Evolutionary conservation across 1,139 yeast genomes (phyloP).

Genomic region (Sugiyamaella japonica): DNA sequence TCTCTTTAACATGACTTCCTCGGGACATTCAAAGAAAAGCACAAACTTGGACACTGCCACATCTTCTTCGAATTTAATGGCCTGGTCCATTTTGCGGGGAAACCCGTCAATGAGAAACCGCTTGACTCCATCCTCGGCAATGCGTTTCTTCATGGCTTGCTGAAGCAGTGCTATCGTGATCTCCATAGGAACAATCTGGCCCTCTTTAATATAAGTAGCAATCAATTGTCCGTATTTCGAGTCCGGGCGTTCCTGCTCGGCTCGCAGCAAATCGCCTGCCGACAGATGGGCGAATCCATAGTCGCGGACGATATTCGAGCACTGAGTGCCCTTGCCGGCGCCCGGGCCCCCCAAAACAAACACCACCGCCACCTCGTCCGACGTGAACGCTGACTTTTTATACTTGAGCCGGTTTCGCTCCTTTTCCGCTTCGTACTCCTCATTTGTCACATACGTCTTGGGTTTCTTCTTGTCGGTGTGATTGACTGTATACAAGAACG

Average conservation of each 20-base stretch:
- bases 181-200: constrained; percentile 93
- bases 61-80: constrained; percentile 79
- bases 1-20: constrained; percentile 79
- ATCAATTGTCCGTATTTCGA: constrained; percentile 85
- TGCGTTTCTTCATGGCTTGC: constrained; percentile 67
- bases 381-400: constrained; percentile 50
- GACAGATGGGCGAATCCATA: constrained; percentile 83
- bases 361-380: constrained; percentile 70
- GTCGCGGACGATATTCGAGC: constrained; percentile 77
- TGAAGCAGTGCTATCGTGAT: constrained; percentile 82
- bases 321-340: constrained; percentile 96
- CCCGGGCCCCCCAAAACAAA: constrained; percentile 85
- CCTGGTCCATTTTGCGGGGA: constrained; percentile 99
- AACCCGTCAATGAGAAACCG: constrained; percentile 89
- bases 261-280: constrained; percentile 93
- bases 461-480: constrained; percentile 53
- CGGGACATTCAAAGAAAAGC: constrained; percentile 93
- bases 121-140: constrained; percentile 52
- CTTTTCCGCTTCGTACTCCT: constrained; percentile 56
- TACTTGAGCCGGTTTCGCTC: constrained; percentile 27
- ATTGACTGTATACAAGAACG: constrained; percentile 54
- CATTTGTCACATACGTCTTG: constrained; percentile 52
- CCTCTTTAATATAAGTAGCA: constrained; percentile 80
- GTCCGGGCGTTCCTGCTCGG: constrained; percentile 81
- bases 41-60: constrained; percentile 76